Evolutionary conservation across 2,329 filamentous ascomycete genomes (phyloP).

Genomic region (Periconia macrospinosa): DNA sequence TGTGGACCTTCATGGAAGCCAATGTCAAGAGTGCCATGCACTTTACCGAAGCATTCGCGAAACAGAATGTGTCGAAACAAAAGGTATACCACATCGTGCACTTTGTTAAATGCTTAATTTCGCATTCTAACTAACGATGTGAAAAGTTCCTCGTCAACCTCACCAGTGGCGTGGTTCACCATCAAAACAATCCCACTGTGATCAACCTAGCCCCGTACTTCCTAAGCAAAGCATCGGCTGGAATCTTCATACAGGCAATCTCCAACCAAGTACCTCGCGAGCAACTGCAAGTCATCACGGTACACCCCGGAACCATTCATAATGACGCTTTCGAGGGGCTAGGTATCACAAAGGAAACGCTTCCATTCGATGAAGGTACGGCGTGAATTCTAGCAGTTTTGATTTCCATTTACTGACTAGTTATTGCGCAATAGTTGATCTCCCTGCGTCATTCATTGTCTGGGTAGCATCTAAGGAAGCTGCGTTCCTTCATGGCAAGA

Average conservation of each 20-base stretch:
- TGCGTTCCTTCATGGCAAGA: conserved; percentile 43
- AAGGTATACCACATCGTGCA: conserved; percentile 4
- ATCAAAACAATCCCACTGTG: conserved; percentile 1
- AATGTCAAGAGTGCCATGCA: conserved; percentile 10
- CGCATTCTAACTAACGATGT: background rate
- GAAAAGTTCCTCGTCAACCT: conserved; percentile 11
- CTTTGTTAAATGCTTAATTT: too few species aligned
- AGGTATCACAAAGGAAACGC: conserved; percentile 1
- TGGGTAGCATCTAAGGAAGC: conserved; percentile 46
- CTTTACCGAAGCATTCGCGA: conserved; percentile 6
- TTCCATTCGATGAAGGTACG: conserved; percentile 4
- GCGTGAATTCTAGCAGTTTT: background rate
- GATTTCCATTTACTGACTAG: background rate
- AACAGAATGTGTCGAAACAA: conserved; percentile 3
- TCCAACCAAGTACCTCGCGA: conserved; percentile 1
- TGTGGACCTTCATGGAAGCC: conserved; percentile 10
- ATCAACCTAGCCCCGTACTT: conserved; percentile 1
- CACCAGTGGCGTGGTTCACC: conserved; percentile 7
- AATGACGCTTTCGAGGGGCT: background rate
- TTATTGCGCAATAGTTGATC: conserved; percentile 1
- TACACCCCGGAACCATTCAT: conserved; percentile 8
- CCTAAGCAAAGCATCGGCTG: conserved; percentile 6
- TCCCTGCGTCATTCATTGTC: conserved; percentile 33
- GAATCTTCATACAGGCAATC: conserved; percentile 8
- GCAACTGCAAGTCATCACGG: conserved; percentile 10